A percentile compares a stretch with the other conserved stretches of the same genome.
These are phyloP conservation scores for Claviceps fusiformis DNA, from an alignment of 2,329 filamentous ascomycete species.

Conservation along the genomic window DNA sequence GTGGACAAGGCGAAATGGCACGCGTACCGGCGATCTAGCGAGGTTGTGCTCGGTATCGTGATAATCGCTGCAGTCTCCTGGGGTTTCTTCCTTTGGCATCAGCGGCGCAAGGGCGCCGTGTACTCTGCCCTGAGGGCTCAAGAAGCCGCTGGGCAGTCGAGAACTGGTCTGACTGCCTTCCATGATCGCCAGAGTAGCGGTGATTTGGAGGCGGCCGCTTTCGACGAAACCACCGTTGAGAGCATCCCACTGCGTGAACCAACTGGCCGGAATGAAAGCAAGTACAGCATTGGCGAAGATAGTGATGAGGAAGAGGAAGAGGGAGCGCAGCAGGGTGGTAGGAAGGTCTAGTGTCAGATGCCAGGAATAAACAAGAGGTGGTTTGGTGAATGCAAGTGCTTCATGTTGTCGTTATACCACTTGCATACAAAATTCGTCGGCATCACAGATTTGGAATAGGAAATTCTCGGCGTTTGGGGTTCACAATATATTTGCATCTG, in stretches of 20 bases:
- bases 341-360: neutral
- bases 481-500: neutral
- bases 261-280: conserved; percentile 24
- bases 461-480: conserved; percentile 2
- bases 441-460: neutral
- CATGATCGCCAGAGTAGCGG: conserved; percentile 30
- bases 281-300: conserved; percentile 44
- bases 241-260: conserved; percentile 42
- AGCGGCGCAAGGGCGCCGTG: conserved; percentile 39
- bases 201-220: conserved; percentile 50
- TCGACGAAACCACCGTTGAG: conserved; percentile 52
- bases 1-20: conserved; percentile 78
- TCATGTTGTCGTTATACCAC: neutral
- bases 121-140: conserved; percentile 38
- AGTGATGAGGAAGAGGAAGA: conserved; percentile 36
- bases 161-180: conserved; percentile 31
- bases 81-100: conserved; percentile 58
- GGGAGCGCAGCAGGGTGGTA: conserved; percentile 10
- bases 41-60: conserved; percentile 73
- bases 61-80: conserved; percentile 58
- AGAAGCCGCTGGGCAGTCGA: conserved; percentile 19
- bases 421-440: neutral
- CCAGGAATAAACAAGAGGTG: neutral
- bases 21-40: conserved; percentile 77
- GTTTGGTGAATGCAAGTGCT: neutral